Percentiles rank a stretch among this genome's conserved stretches.
Evolutionary conservation across 2,329 filamentous ascomycete genomes (phyloP).

Genomic region (Coniochaeta sp.): DNA sequence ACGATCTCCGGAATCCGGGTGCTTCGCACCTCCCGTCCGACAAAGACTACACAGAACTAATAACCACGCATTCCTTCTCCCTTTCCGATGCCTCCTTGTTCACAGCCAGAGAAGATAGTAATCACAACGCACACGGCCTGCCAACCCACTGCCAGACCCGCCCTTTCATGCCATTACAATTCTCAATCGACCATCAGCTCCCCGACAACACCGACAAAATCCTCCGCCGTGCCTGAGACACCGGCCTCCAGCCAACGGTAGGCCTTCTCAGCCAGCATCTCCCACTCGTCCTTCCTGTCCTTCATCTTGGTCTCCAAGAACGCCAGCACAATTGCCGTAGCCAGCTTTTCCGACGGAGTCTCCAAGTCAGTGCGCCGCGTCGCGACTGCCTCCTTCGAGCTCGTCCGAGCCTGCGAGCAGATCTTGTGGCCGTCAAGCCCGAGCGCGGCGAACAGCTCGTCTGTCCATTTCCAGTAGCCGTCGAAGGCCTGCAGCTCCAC

Average conservation of each 20-base stretch:
- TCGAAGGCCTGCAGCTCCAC: conserved; percentile 49
- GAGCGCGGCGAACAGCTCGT: conserved; percentile 14
- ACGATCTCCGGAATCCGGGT: no score
- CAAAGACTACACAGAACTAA: no score
- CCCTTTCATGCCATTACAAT: no score
- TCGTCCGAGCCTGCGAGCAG: neutral
- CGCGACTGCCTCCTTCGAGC: neutral
- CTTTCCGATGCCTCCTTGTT: no score
- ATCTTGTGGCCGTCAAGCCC: conserved; percentile 6
- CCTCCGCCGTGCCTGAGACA: neutral
- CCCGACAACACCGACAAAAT: neutral
- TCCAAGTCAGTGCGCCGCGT: conserved; percentile 15
- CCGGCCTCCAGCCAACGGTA: conserved; percentile 33
- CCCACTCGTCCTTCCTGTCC: conserved; percentile 49
- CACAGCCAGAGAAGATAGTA: no score
- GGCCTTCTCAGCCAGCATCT: conserved; percentile 39
- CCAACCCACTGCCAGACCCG: no score
- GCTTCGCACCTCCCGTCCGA: no score
- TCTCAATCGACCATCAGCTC: neutral
- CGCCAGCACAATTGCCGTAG: conserved; percentile 34
- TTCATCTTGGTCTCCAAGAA: conserved; percentile 39
- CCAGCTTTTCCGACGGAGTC: conserved; percentile 8
- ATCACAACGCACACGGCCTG: no score
- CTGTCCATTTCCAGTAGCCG: conserved; percentile 40
- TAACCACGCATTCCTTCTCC: no score